phyloP scores from a whole-genome alignment of 345 rosid genomes.

The Pugionium dolabratum region DNA sequence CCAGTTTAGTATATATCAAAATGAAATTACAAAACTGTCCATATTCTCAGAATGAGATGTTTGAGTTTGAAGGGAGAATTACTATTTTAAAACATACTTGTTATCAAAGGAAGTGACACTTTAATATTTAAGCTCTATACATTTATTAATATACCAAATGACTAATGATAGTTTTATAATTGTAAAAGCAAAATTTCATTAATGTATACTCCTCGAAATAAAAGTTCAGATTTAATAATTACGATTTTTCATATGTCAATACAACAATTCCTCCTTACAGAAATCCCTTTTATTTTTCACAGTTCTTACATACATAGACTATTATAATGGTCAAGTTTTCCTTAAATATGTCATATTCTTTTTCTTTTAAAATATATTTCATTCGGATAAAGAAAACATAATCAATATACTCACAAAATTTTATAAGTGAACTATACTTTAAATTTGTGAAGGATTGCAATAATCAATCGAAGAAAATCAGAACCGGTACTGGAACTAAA shows the following conservation, averaged over 20 bases:
- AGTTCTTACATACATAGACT: not conserved
- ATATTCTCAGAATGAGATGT: not conserved
- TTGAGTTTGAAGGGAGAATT: not conserved
- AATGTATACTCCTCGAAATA: not conserved
- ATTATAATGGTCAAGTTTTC: no score
- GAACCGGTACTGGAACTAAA: no score
- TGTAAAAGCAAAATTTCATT: not conserved
- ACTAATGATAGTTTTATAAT: not conserved
- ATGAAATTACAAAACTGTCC: slow-evolving; percentile 21
- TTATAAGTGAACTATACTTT: no score
- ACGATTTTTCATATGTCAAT: not conserved
- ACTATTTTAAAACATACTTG: not conserved
- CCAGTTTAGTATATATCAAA: slow-evolving; percentile 19
- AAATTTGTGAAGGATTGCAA: no score
- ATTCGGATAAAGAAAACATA: no score
- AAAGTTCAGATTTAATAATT: not conserved
- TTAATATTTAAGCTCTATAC: slow-evolving; percentile 4
- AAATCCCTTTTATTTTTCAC: not conserved
- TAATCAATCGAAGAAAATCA: no score
- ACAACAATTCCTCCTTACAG: not conserved
- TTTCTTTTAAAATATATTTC: no score
- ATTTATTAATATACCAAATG: not conserved
- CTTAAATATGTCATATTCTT: no score
- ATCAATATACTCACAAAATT: no score
- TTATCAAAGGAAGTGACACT: not conserved